Percentiles rank a stretch among this genome's conserved stretches.
Evolutionary conservation across 176 grass and related monocot genomes (phyloP).

Genomic region (Oryza rufipogon): DNA sequence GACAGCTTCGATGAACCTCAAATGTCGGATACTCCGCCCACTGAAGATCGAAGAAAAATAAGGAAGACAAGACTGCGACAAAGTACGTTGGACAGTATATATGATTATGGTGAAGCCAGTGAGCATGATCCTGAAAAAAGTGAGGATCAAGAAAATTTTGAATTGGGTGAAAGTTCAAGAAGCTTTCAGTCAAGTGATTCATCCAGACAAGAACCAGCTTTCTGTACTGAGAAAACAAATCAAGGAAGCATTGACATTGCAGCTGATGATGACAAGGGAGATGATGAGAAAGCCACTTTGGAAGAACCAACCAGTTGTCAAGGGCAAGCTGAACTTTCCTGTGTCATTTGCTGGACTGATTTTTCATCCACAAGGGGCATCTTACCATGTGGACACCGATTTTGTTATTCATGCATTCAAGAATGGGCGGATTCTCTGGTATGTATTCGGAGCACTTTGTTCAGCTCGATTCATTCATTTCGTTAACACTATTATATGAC

Average conservation of each 20-base stretch:
- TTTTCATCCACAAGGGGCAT: slow-evolving; percentile 81
- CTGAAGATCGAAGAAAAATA: slow-evolving; percentile 25
- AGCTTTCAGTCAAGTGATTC: slow-evolving; percentile 28
- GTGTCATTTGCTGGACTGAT: slow-evolving; percentile 93
- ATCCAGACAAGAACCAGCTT: slow-evolving; percentile 38
- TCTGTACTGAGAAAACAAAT: slow-evolving; percentile 38
- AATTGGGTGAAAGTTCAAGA: slow-evolving; percentile 24
- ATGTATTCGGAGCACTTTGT: slow-evolving; percentile 30
- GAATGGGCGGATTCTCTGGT: slow-evolving; percentile 78
- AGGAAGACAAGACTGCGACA: slow-evolving; percentile 26
- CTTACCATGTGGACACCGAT: slow-evolving; percentile 92
- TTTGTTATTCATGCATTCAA: slow-evolving; percentile 95
- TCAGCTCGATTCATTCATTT: slow-evolving; percentile 10
- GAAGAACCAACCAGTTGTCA: slow-evolving; percentile 32
- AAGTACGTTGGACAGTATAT: slow-evolving; percentile 24
- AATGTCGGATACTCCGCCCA: slow-evolving; percentile 16
- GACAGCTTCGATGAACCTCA: slow-evolving; percentile 31
- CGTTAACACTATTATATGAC: neutral
- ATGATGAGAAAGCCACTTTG: slow-evolving; percentile 16
- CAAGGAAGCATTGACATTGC: slow-evolving; percentile 34
- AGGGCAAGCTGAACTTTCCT: slow-evolving; percentile 68
- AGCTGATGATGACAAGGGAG: slow-evolving; percentile 37
- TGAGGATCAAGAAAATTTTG: slow-evolving; percentile 25
- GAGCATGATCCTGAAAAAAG: slow-evolving; percentile 30
- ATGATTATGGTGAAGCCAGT: slow-evolving; percentile 42